Evolutionary conservation across 371 early-diverging fungal genomes (phyloP), one percentile per base, ranked within the genome.

Genomic region (Rhizopus sp.): DNA sequence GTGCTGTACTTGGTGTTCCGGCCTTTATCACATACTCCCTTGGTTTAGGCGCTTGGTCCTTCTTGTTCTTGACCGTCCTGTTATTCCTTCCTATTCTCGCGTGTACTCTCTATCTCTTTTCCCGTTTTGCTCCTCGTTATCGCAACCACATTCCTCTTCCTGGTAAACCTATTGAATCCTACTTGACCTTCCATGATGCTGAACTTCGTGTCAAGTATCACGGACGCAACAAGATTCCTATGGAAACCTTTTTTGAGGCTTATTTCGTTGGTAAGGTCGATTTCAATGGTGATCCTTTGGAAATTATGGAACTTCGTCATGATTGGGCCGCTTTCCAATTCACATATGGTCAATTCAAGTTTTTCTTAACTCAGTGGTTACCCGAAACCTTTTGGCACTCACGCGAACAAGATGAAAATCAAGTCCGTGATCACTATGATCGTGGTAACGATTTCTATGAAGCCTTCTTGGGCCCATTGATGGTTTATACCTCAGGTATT

Each of bases 401-500:
- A 47, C 89, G 88, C 73, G 91, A 90, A 72, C 97, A 97, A 79
- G 97, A 97, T 72, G 93, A 95, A 72, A 90, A 89, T 68, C 97
- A 97, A 76, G 95, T 97, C 41, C 88, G 95, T 62, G 97, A 97
- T 52, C 95, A 96, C 78, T 97, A 97, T 73, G 97, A 98, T 78
- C 92, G 97, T 57, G 97, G 97, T 57, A 91, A 97, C 76, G 97
- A 96, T 71, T 97, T 98, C 63, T 96, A 98, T 78, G 90, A 85
- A 44, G 93, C 90, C 35, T 96, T 95, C 83, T 75, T 97, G 61
- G 98, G 97, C 48, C 89, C 89, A 23, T 82, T 85, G 57, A 97
- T 97, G 97, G 85, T 96, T 50, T 97, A 98, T 79, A 97, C 97
- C 44, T 91, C 94, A 40, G 98, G 96, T 55, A 89, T 96, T 49